Percentiles rank a stretch among this genome's conserved stretches.
Evolutionary conservation across 2,329 filamentous ascomycete genomes (phyloP).

Genomic region (Elsinoe arachidis): DNA sequence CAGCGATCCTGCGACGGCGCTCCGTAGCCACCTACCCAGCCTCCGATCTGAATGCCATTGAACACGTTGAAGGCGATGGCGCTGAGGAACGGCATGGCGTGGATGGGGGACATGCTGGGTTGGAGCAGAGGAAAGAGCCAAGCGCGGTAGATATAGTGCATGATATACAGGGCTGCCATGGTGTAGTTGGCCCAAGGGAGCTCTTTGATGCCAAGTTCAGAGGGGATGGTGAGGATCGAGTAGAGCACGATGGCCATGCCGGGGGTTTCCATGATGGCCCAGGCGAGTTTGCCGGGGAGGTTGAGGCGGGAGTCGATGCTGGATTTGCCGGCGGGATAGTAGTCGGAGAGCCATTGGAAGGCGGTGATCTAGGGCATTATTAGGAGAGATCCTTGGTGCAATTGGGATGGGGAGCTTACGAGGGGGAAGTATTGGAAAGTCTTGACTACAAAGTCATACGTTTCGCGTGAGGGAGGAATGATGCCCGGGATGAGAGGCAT

Average conservation of each 20-base stretch:
- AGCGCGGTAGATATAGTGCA: slow-evolving; percentile 89
- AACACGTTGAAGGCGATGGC: slow-evolving; percentile 67
- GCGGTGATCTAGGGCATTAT: slow-evolving; percentile 52
- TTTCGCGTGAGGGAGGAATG: slow-evolving; percentile 42
- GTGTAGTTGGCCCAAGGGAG: slow-evolving; percentile 72
- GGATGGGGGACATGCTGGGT: slow-evolving; percentile 87
- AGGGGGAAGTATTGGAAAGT: slow-evolving; percentile 44
- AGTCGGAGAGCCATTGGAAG: slow-evolving; percentile 66
- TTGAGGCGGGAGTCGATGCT: slow-evolving; percentile 68
- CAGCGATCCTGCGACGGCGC: slow-evolving; percentile 51
- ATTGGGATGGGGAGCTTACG: slow-evolving; percentile 26
- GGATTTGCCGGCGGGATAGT: slow-evolving; percentile 90
- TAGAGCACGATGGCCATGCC: slow-evolving; percentile 73
- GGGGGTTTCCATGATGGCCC: slow-evolving; percentile 79
- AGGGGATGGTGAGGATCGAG: slow-evolving; percentile 61
- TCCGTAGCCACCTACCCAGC: slow-evolving; percentile 76
- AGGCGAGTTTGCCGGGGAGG: slow-evolving; percentile 77
- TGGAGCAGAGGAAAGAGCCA: slow-evolving; percentile 70
- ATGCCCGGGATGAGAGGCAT: slow-evolving; percentile 38
- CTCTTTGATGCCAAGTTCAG: slow-evolving; percentile 46
- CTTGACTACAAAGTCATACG: slow-evolving; percentile 39
- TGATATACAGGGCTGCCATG: slow-evolving; percentile 59
- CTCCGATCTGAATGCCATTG: slow-evolving; percentile 70
- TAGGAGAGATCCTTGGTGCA: not conserved
- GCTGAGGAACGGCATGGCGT: slow-evolving; percentile 55